Evolutionary conservation across 2,329 filamentous ascomycete genomes (phyloP), one percentile per base, ranked within the genome.

Genomic region (Arthroderma uncinatum): DNA sequence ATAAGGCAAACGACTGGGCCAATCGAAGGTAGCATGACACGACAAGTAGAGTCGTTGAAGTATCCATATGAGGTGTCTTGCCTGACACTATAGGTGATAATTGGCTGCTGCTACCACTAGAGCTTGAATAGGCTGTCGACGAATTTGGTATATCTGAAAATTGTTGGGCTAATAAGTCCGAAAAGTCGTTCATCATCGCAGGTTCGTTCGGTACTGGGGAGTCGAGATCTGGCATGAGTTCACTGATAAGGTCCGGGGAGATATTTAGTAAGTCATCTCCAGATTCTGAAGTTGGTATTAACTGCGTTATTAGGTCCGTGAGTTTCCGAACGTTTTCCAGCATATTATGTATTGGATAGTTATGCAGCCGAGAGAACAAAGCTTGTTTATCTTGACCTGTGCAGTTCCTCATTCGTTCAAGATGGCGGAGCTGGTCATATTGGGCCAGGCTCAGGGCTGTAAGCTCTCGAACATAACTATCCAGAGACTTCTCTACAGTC

Each of bases 11-110:
- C 9, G 48, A 30, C n/a, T 21, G 48, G 4, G 48, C 48, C 12
- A 53, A 21, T 8, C 48, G 48, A 16, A 53, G 48, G 48, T 53
- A 53, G 25, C 28, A 53, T 3, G 48, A 33, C 21, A 53, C 48
- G 33, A 34, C 9, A 9, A 53, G 48, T 5, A 53, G 48, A 21
- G 25, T 53, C 25, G 48, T 53, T 30, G 48, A 53, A 21, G 48
- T 53, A 16, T 53, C 48, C 2, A 53, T 33, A 7, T 16, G 48
- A 8, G 40, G 4, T 14, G 19, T 9, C 40, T 23, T 44, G 21
- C 40, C 25, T 5, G 40, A 19, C 10, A 4, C 21, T 21, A 25
- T 12, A 10, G 19, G 40, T 1, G 40, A 44, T 25, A 44, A 12
- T 9, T 2, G 40, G 19, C 40, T 44, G 40, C 8, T 44, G 19